A percentile compares a stretch with the other conserved stretches of the same genome.
phyloP scores from a whole-genome alignment of 805 yeast species.

The Pichia pseudocactophila region DNA sequence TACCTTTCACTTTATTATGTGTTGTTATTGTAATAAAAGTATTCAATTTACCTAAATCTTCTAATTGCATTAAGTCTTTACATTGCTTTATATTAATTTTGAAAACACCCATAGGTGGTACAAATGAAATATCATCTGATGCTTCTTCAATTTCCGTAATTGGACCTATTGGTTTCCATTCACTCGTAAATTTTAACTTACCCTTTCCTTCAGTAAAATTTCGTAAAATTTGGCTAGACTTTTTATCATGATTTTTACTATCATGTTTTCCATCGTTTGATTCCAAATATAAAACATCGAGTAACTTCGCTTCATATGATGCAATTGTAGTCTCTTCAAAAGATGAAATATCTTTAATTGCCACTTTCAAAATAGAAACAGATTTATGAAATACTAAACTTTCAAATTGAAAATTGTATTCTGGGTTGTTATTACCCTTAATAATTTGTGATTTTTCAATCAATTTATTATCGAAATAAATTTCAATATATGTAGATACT shows the following conservation, averaged over 20 bases:
- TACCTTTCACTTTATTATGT: conserved; percentile 49
- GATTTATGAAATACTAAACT: conserved; percentile 53
- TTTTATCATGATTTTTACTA: conserved; percentile 38
- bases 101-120: conserved; percentile 60
- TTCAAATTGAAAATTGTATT: conserved; percentile 60
- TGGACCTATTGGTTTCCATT: conserved; percentile 65
- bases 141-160: conserved; percentile 35
- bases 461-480: conserved; percentile 48
- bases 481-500: conserved; percentile 60
- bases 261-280: conserved; percentile 25
- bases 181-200: conserved; percentile 43
- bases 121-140: conserved; percentile 28
- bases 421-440: conserved; percentile 62
- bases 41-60: conserved; percentile 64
- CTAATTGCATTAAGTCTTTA: conserved; percentile 43
- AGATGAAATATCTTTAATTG: conserved; percentile 53
- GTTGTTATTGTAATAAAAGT: conserved; percentile 58
- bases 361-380: conserved; percentile 42
- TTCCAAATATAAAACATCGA: conserved; percentile 40
- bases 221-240: conserved; percentile 19
- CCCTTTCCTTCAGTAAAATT: conserved; percentile 43
- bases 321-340: conserved; percentile 42
- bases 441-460: conserved; percentile 52
- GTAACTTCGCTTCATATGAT: conserved; percentile 38
- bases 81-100: conserved; percentile 52